Base-by-base conservation (phyloP, 345 rosid genomes). In the Populus euphratica region DNA sequence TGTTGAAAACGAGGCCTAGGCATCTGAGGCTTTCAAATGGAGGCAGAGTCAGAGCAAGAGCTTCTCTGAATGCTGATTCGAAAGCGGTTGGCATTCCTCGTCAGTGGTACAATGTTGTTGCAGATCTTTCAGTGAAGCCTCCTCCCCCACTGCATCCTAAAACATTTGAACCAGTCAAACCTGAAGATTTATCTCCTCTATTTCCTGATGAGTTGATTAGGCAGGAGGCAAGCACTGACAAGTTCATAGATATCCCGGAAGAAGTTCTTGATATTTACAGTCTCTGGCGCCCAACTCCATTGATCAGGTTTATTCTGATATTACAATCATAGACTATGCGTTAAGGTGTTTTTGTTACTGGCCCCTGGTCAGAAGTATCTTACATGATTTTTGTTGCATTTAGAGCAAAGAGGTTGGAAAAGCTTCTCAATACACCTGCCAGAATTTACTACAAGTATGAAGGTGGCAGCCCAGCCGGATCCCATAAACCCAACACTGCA, bases 211-310 rank as follows among this genome's bases (percentile, higher is more conserved):
- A 90, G 83, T 83, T 95, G 36, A 95, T 95, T 63, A 90, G 85
- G 87, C 98, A 95, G 86, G 99, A 95, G 81, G 86, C 85, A 52
- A 87, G 90, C 54, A 77, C 59, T 4, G 93, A 95, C 49, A 88
- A 88, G 84, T 95, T 85, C 81, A 86, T 95, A 16, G 92, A 92
- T 76, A 95, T 95, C 33, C 99, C 99, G 20, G 90, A 90, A 5
- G 96, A 95, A 78, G 96, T 95, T 86, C 86, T 86, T 77, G 98
- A 93, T 29, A 76, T 93, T 74, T 93, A 93, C 79, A 78, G 78
- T 74, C 96, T 95, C 69, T 95, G 98, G 99, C 98, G 98, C 25
- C 99, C 99, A 12, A 93, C 98, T 8, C 98, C 98, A 73, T 78
- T 93, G 69, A 93, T 93, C 69, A 94, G 98, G 98, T 94, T 71